Percentiles rank a stretch among this genome's conserved stretches.
phyloP scores from a whole-genome alignment of 768 basidiomycete species.

The Pisolithus sp. region DNA sequence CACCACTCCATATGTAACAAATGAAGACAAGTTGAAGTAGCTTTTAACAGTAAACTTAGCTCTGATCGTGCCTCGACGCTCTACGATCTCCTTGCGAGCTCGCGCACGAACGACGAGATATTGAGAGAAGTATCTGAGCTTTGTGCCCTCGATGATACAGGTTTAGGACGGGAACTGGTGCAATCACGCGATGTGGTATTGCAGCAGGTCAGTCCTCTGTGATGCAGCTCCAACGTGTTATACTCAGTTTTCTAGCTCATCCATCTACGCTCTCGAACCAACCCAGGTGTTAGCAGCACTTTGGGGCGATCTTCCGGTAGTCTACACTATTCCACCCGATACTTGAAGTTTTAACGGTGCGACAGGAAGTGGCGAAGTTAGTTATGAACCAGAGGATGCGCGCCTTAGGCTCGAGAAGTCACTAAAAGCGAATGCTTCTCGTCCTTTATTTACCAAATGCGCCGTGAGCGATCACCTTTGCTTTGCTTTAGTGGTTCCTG shows the following conservation, averaged over 20 bases:
- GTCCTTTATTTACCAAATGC: slow-evolving; percentile 56
- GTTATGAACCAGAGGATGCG: slow-evolving; percentile 41
- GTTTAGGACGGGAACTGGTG: slow-evolving; percentile 68
- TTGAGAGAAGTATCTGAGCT: slow-evolving; percentile 74
- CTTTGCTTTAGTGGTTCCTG: background rate
- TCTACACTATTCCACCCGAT: background rate
- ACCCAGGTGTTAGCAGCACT: background rate
- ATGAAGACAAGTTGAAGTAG: slow-evolving; percentile 3
- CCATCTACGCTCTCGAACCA: slow-evolving; percentile 1
- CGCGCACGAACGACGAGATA: slow-evolving; percentile 59
- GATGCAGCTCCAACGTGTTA: background rate
- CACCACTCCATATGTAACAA: background rate
- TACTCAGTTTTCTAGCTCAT: slow-evolving; percentile 13
- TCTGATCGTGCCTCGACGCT: slow-evolving; percentile 6
- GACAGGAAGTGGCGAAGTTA: slow-evolving; percentile 9
- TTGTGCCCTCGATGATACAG: slow-evolving; percentile 80
- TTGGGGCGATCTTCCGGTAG: slow-evolving; percentile 7
- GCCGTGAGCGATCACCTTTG: slow-evolving; percentile 35
- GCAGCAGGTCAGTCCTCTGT: slow-evolving; percentile 37
- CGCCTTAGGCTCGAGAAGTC: slow-evolving; percentile 56
- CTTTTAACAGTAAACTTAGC: slow-evolving; percentile 8
- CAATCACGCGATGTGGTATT: slow-evolving; percentile 43
- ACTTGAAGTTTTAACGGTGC: background rate
- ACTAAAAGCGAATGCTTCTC: slow-evolving; percentile 53
- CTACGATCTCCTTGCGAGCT: slow-evolving; percentile 41